These are phyloP conservation scores for Rhytidiadelphus loreus DNA, from an alignment of 225 moss, liverwort and hornwort species.

Conservation along the genomic window DNA sequence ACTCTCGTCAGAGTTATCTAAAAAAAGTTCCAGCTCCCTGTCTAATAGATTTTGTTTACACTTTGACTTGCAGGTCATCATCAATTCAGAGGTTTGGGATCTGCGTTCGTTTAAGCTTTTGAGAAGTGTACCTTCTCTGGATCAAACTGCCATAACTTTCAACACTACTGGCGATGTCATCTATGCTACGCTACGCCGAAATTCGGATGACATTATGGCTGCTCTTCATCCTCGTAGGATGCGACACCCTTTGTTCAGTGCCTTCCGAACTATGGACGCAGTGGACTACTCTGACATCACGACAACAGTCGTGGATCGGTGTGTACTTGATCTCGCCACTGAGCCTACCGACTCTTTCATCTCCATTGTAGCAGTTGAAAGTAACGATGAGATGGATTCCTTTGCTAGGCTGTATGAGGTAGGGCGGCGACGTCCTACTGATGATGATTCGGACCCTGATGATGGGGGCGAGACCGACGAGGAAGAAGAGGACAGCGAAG, in stretches of 20 bases:
- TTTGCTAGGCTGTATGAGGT: slow-evolving; percentile 93
- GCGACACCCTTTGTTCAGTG: slow-evolving; percentile 83
- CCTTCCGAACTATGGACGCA: slow-evolving; percentile 97
- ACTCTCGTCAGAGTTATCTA: not conserved
- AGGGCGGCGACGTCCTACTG: slow-evolving; percentile 92
- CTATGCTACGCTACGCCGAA: slow-evolving; percentile 89
- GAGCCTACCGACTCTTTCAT: slow-evolving; percentile 98
- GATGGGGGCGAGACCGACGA: slow-evolving; percentile 85
- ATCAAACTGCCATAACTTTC: slow-evolving; percentile 85
- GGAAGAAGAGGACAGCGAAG: slow-evolving; percentile 69
- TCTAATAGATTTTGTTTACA: not conserved
- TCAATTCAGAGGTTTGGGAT: slow-evolving; percentile 99
- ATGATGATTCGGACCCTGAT: slow-evolving; percentile 98
- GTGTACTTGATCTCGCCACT: slow-evolving; percentile 94
- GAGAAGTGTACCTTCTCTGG: slow-evolving; percentile 89
- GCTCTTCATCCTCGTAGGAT: slow-evolving; percentile 80
- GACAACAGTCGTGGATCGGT: slow-evolving; percentile 90
- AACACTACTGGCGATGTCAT: slow-evolving; percentile 97
- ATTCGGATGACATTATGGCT: slow-evolving; percentile 89
- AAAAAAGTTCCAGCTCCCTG: not conserved
- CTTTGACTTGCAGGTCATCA: slow-evolving; percentile 60
- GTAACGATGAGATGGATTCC: slow-evolving; percentile 93
- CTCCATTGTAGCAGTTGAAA: slow-evolving; percentile 91
- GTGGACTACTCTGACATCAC: slow-evolving; percentile 99
- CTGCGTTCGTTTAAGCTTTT: slow-evolving; percentile 85